These are phyloP conservation scores for Diospyros kaki DNA, from an alignment of 148 eudicot genomes.

Conservation along the genomic window DNA sequence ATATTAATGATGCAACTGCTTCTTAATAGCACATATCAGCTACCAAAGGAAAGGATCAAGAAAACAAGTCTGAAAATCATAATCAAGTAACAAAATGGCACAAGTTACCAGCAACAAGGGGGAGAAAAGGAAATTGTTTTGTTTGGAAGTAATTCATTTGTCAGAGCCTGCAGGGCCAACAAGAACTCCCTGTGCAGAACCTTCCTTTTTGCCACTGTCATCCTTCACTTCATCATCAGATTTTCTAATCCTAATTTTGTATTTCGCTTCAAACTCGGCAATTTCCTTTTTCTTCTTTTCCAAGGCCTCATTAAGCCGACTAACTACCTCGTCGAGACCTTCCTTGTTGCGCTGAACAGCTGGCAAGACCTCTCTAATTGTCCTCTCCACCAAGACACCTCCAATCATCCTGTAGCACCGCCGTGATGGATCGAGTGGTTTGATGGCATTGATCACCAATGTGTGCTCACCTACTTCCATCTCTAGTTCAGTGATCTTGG, in stretches of 20 bases:
- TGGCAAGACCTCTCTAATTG: conserved; percentile 83
- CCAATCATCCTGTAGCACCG: conserved; percentile 92
- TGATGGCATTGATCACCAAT: conserved; percentile 75
- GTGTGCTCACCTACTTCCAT: conserved; percentile 94
- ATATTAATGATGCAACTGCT: too few species aligned
- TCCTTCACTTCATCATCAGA: conserved; percentile 58
- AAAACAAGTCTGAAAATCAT: neutral
- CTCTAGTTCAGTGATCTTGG: conserved; percentile 90
- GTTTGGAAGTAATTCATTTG: conserved; percentile 12
- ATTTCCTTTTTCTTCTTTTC: conserved; percentile 84
- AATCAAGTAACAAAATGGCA: too few species aligned
- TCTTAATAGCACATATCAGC: too few species aligned
- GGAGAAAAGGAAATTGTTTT: neutral
- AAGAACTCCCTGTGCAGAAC: conserved; percentile 88
- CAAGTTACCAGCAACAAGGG: too few species aligned
- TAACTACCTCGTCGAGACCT: conserved; percentile 81
- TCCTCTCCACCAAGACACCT: conserved; percentile 90
- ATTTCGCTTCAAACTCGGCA: conserved; percentile 72
- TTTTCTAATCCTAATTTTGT: conserved; percentile 75
- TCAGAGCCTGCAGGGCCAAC: conserved; percentile 73
- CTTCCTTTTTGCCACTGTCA: conserved; percentile 64
- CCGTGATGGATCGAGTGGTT: conserved; percentile 81
- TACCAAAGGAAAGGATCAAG: neutral
- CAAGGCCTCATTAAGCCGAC: conserved; percentile 66
- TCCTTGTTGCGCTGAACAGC: conserved; percentile 86